phyloP scores from a whole-genome alignment of 257 asterid species.

The Nyctanthes arbortristis region DNA sequence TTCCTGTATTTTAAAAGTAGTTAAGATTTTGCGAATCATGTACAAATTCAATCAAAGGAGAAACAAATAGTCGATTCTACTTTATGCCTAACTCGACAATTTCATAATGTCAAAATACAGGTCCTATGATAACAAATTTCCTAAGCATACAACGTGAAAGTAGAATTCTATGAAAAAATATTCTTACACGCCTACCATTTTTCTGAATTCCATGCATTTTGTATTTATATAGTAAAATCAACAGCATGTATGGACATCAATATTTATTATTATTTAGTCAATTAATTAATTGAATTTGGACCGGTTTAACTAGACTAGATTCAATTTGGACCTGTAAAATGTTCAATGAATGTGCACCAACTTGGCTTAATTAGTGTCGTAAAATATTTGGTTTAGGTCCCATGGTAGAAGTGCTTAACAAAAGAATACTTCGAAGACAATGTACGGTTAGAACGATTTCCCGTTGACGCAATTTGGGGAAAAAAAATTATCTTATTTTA shows the following conservation, averaged over 20 bases:
- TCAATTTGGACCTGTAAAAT: constrained; percentile 14
- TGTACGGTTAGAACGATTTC: too few relatives aligned
- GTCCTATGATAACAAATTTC: not conserved
- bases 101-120: not conserved
- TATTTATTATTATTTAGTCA: not conserved
- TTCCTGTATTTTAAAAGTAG: constrained; percentile 12
- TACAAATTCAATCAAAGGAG: not conserved
- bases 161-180: constrained; percentile 5
- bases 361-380: constrained; percentile 1
- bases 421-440: too few relatives aligned
- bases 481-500: not conserved
- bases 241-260: constrained; percentile 13
- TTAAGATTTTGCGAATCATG: not conserved
- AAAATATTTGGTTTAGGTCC: constrained; percentile 12
- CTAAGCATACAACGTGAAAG: constrained; percentile 8
- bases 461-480: not conserved
- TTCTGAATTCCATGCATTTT: not conserved
- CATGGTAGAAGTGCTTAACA: not conserved
- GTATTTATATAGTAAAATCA: not conserved
- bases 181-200: constrained; percentile 5
- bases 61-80: not conserved
- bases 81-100: not conserved
- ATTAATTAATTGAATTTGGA: constrained; percentile 11
- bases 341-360: constrained; percentile 21
- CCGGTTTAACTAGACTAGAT: not conserved